Evolutionary conservation across 1,284 basidiomycete genomes (phyloP).

Genomic region (Cronartium ribicola): DNA sequence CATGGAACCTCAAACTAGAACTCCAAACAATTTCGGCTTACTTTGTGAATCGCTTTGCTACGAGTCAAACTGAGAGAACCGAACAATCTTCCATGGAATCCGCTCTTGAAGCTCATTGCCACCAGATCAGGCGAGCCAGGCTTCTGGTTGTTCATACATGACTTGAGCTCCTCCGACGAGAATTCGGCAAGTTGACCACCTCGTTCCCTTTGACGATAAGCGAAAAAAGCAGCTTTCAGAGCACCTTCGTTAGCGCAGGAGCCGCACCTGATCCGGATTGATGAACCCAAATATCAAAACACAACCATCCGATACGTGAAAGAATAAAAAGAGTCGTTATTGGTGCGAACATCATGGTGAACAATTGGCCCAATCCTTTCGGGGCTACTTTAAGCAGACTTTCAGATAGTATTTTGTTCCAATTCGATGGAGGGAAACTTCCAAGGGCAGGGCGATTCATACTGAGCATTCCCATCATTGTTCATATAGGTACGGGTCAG

Average conservation of each 20-base stretch:
- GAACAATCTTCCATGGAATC: conserved; percentile 57
- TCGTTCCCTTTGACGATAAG: conserved; percentile 53
- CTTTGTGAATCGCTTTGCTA: conserved; percentile 54
- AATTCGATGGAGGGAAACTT: conserved; percentile 57
- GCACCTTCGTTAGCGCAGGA: conserved; percentile 53
- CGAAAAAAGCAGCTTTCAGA: conserved; percentile 59
- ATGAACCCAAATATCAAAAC: background rate
- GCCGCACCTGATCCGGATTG: conserved; percentile 22
- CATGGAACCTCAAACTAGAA: background rate
- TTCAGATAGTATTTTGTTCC: conserved; percentile 54
- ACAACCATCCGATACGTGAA: no score
- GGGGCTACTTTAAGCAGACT: conserved; percentile 57
- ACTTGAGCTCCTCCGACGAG: conserved; percentile 48
- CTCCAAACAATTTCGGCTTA: background rate
- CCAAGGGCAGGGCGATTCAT: conserved; percentile 59
- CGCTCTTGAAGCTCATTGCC: conserved; percentile 57
- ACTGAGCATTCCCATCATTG: conserved; percentile 9
- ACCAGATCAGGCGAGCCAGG: conserved; percentile 57
- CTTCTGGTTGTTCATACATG: conserved; percentile 37
- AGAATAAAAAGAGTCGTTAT: no score
- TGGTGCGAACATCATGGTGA: conserved; percentile 47
- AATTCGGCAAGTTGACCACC: conserved; percentile 44
- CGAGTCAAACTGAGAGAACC: conserved; percentile 57
- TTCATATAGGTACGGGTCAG: background rate
- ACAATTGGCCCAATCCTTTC: conserved; percentile 56